phyloP scores from a whole-genome alignment of 257 asterid species.

The Agastache rugosa region DNA sequence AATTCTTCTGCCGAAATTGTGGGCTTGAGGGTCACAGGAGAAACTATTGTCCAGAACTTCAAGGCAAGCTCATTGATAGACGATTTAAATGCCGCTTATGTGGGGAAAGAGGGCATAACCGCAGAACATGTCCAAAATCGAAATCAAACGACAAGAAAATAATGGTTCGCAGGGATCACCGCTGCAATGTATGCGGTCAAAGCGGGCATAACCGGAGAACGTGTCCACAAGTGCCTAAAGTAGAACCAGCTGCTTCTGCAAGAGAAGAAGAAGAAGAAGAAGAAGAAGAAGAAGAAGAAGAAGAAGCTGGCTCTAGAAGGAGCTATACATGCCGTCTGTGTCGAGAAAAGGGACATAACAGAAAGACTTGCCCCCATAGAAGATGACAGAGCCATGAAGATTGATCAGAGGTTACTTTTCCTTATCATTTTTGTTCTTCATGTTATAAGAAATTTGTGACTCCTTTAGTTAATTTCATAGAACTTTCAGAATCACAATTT shows the following conservation, averaged over 20 bases:
- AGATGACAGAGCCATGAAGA: constrained; percentile 34
- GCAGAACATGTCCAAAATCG: constrained; percentile 72
- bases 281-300: constrained; percentile 29
- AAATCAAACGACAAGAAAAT: constrained; percentile 43
- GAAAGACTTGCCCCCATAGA: constrained; percentile 60
- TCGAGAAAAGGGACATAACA: constrained; percentile 59
- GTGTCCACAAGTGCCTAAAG: constrained; percentile 54
- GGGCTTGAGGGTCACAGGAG: constrained; percentile 90
- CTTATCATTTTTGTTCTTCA: constrained; percentile 4
- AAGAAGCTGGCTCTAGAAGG: constrained; percentile 34
- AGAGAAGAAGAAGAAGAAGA: constrained; percentile 28
- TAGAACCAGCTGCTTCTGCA: constrained; percentile 32
- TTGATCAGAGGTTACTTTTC: constrained; percentile 22
- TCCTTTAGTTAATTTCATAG: not conserved
- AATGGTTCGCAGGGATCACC: constrained; percentile 48
- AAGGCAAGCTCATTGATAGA: constrained; percentile 40
- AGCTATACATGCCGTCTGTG: constrained; percentile 55
- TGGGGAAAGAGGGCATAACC: constrained; percentile 89
- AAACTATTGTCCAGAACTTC: constrained; percentile 75
- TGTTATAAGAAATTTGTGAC: constrained; percentile 19
- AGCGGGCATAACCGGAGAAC: constrained; percentile 78
- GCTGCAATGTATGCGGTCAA: constrained; percentile 69
- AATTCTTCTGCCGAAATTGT: constrained; percentile 74
- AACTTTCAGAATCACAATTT: constrained; percentile 8
- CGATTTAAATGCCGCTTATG: constrained; percentile 73